A percentile compares a stretch with the other conserved stretches of the same genome.
Evolutionary conservation across 2,329 filamentous ascomycete genomes (phyloP).

Genomic region (Plenodomus biglobosus): DNA sequence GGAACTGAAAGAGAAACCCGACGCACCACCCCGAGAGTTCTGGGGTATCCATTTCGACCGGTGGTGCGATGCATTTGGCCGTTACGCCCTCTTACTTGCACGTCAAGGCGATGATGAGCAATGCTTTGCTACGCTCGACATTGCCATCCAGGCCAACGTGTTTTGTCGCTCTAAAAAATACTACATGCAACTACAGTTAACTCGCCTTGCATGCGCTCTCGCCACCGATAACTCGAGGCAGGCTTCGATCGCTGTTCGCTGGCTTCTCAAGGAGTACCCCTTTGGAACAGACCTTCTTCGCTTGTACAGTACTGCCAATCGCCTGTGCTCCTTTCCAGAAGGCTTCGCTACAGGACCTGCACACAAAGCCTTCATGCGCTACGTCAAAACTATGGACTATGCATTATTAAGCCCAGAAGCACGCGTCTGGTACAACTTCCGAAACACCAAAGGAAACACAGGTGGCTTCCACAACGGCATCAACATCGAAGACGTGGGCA

Average conservation of each 20-base stretch:
- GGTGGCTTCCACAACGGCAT: slow-evolving; percentile 44
- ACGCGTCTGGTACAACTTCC: slow-evolving; percentile 48
- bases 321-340: slow-evolving; percentile 72
- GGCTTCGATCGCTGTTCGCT: slow-evolving; percentile 72
- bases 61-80: slow-evolving; percentile 89
- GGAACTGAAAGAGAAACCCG: slow-evolving; percentile 33
- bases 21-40: slow-evolving; percentile 57
- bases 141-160: slow-evolving; percentile 76
- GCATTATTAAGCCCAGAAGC: slow-evolving; percentile 58
- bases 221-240: slow-evolving; percentile 76
- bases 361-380: slow-evolving; percentile 88
- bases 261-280: slow-evolving; percentile 80
- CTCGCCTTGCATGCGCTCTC: slow-evolving; percentile 82
- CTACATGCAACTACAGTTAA: slow-evolving; percentile 72
- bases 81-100: slow-evolving; percentile 78
- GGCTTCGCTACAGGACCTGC: slow-evolving; percentile 76
- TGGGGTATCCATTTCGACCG: slow-evolving; percentile 77
- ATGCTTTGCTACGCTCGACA: slow-evolving; percentile 78
- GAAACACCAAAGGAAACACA: slow-evolving; percentile 36
- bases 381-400: slow-evolving; percentile 87
- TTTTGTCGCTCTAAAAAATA: slow-evolving; percentile 72
- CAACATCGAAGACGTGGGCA: slow-evolving; percentile 43
- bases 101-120: slow-evolving; percentile 66
- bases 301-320: slow-evolving; percentile 76
- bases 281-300: slow-evolving; percentile 82